phyloP scores from a whole-genome alignment of 2,329 filamentous ascomycete genomes.

The Cyphellophora attinorum region DNA sequence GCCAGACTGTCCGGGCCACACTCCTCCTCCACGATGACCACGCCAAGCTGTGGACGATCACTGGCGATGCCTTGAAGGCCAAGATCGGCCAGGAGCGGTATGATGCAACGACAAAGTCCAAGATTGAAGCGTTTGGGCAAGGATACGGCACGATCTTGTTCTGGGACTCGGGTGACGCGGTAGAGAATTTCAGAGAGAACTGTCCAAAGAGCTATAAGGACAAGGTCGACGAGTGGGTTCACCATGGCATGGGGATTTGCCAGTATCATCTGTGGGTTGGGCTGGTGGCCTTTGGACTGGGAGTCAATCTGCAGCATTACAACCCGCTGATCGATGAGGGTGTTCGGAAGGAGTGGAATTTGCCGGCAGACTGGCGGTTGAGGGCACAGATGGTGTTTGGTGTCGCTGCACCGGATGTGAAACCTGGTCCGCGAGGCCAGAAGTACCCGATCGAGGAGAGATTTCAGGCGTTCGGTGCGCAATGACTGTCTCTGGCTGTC shows the following conservation, averaged over 20 bases:
- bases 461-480: no score
- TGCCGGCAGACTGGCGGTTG: slow-evolving; percentile 65
- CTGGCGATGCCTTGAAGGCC: slow-evolving; percentile 43
- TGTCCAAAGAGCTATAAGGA: slow-evolving; percentile 60
- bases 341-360: slow-evolving; percentile 58
- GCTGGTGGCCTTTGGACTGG: slow-evolving; percentile 72
- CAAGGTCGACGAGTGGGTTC: slow-evolving; percentile 66
- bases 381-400: slow-evolving; percentile 80
- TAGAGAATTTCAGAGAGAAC: slow-evolving; percentile 47
- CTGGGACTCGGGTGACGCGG: slow-evolving; percentile 64
- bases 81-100: slow-evolving; percentile 48
- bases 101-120: neutral
- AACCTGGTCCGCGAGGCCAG: neutral
- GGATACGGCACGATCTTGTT: slow-evolving; percentile 76
- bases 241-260: slow-evolving; percentile 70
- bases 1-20: slow-evolving; percentile 67
- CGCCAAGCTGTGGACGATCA: slow-evolving; percentile 75
- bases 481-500: no score
- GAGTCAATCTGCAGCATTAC: slow-evolving; percentile 86
- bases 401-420: no score
- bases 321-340: slow-evolving; percentile 71
- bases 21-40: slow-evolving; percentile 74
- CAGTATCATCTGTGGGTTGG: slow-evolving; percentile 61
- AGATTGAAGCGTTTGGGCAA: slow-evolving; percentile 24
- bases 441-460: no score